Evolutionary conservation across 441 rosid genomes (phyloP), one percentile per base, ranked within the genome.

Genomic region (Populus hybrid): DNA sequence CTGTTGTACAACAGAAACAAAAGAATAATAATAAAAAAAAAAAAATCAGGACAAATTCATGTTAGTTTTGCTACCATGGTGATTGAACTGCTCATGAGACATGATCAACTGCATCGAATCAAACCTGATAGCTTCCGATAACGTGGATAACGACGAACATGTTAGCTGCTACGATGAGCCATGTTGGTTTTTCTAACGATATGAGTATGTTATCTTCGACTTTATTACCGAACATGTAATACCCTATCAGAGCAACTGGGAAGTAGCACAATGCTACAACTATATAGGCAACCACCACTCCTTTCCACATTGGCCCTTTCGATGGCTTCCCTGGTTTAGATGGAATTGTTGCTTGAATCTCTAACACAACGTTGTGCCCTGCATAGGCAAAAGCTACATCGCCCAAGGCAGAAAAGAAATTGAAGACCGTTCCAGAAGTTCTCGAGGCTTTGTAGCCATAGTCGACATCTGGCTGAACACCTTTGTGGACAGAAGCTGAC

Each of bases 281-380:
- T 0, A 89, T 64, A 75, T 93, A 93, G 1, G 99, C 98, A 32
- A 93, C 68, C 3, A 92, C 69, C 0, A 90, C 98, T 68, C 98
- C 98, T 81, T 36, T 90, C 97, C 97, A 93, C 99, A 93, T 93
- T 16, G 97, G 84, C 10, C 79, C 81, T 82, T 93, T 92, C 0
- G 98, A 93, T 46, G 99, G 98, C 72, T 79, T 91, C 26, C 92
- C 97, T 0, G 94, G 95, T 1, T 94, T 87, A 0, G 99, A 95
- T 71, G 95, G 97, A 21, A 95, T 92, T 0, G 99, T 93, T 42
- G 98, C 99, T 79, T 93, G 99, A 77, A 95, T 93, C 86, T 95
- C 99, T 77, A 93, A 59, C 34, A 92, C 99, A 24, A 95, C 95
- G 63, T 88, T 93, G 84, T 95, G 98, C 11, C 98, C 97, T 0